These are phyloP conservation scores for Acaromyces ingoldii DNA, from an alignment of 1,284 basidiomycete species.

Conservation along the genomic window DNA sequence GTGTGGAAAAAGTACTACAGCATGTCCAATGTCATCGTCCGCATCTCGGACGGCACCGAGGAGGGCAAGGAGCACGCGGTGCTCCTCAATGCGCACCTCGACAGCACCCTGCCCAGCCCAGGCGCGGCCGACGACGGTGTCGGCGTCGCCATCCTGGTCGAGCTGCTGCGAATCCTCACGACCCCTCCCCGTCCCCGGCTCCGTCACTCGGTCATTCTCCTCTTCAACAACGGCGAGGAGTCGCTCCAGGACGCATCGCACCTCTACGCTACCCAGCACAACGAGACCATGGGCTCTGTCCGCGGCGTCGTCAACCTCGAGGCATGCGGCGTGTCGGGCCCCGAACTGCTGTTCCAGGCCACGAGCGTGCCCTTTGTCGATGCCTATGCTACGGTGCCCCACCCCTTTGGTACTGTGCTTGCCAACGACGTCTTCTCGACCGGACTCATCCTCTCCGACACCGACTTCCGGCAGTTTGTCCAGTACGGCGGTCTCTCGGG, in stretches of 20 bases:
- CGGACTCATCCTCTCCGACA: conserved; percentile 69
- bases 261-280: conserved; percentile 51
- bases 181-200: conserved; percentile 69
- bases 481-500: conserved; percentile 64
- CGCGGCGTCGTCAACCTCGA: conserved; percentile 88
- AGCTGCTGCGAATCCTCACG: conserved; percentile 62
- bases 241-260: conserved; percentile 84
- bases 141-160: conserved; percentile 84
- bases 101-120: conserved; percentile 60
- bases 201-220: conserved; percentile 74
- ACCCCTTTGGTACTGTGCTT: conserved; percentile 82
- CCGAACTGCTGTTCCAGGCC: conserved; percentile 90
- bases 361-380: conserved; percentile 89
- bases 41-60: conserved; percentile 73
- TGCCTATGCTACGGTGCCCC: conserved; percentile 79
- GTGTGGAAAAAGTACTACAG: conserved; percentile 86
- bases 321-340: conserved; percentile 82
- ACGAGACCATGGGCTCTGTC: conserved; percentile 58
- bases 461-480: conserved; percentile 69
- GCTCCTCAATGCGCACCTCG: conserved; percentile 78
- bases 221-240: conserved; percentile 94
- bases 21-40: conserved; percentile 81
- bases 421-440: conserved; percentile 93
- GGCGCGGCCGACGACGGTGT: conserved; percentile 64
- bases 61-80: conserved; percentile 65